Evolutionary conservation across 75 land plant species (phyloP).

Genomic region (Selaginella moellendorffii): DNA sequence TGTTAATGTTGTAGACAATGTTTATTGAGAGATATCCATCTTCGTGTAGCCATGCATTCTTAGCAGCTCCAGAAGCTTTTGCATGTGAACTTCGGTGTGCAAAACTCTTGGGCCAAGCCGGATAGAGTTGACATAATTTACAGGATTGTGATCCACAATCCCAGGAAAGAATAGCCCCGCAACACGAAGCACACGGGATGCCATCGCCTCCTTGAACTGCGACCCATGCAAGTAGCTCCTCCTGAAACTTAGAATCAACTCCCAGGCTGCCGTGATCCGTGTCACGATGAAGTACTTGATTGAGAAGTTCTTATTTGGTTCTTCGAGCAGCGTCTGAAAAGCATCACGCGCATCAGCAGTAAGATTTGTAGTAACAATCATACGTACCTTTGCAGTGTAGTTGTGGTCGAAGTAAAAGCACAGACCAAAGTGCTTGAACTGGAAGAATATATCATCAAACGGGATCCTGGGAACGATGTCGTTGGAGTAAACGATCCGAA

Average conservation of each 20-base stretch:
- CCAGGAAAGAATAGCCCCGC: neutral
- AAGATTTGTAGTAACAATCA: too few relatives aligned
- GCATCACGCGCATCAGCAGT: too few relatives aligned
- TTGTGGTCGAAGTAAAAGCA: slow-evolving; percentile 37
- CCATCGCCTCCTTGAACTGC: neutral
- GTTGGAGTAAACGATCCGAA: slow-evolving; percentile 39
- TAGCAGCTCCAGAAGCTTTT: too few relatives aligned
- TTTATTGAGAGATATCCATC: too few relatives aligned
- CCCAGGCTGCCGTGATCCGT: neutral
- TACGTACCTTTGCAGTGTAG: too few relatives aligned
- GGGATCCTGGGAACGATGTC: slow-evolving; percentile 42
- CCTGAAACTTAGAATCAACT: neutral
- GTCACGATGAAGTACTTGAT: neutral
- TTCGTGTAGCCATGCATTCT: too few relatives aligned
- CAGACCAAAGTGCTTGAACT: slow-evolving; percentile 39
- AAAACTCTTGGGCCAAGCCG: neutral
- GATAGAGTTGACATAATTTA: neutral
- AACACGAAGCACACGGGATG: neutral
- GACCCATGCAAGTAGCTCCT: neutral
- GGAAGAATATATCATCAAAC: slow-evolving; percentile 31
- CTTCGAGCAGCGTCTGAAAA: neutral
- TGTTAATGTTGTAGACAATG: too few relatives aligned
- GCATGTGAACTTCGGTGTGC: too few relatives aligned
- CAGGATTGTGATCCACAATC: neutral
- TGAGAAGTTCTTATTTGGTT: neutral